Base-by-base conservation (phyloP, 2,329 filamentous ascomycete species). In the Alternaria panax region DNA sequence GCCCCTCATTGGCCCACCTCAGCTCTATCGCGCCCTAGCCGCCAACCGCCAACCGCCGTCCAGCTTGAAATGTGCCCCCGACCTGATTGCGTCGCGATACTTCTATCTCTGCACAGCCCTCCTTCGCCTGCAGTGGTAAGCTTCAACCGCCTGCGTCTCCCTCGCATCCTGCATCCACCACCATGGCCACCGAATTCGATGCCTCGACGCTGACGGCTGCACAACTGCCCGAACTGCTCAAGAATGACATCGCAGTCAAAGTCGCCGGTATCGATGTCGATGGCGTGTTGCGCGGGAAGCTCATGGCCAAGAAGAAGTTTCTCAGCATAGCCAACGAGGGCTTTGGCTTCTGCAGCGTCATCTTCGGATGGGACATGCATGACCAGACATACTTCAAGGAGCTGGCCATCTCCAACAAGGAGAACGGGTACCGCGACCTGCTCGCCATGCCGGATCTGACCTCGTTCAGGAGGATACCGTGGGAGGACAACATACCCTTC, bases 361-460 rank as follows among this genome's bases (percentile, higher is more conserved):
- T 97, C 66, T 97, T 96, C 72, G 93, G 93, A 76, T 97, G 93
- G 93, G 93, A 97, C 79, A 96, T 97, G 92, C 93, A 97, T 79
- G 93, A 97, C 74, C 85, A 88, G 81, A 96, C 92, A 11, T 97
- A 97, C 78, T 89, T 92, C 76, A 88, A 86, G 69, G 93, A 97
- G 80, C 86, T 97, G 64, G 86, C 87, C 72, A 90, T 97, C 77
- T 95, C 92, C 80, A 97, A 96, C 80, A 91, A 91, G 68, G 89
- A 92, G 72, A 97, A 96, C 76, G 93, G 93, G 42, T 97, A 96
- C 79, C 87, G 90, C 65, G 93, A 97, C 77, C 81, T 97, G 42
- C 85, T 96, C 51, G 93, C 93, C 14, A 82, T 94, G 36, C 89
- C 93, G 1, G 93, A 97, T 74, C 81, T 97, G 38, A 82, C 80